Evolutionary conservation across 495 filamentous ascomycete genomes (phyloP).

Genomic region (Talaromyces borbonicus): DNA sequence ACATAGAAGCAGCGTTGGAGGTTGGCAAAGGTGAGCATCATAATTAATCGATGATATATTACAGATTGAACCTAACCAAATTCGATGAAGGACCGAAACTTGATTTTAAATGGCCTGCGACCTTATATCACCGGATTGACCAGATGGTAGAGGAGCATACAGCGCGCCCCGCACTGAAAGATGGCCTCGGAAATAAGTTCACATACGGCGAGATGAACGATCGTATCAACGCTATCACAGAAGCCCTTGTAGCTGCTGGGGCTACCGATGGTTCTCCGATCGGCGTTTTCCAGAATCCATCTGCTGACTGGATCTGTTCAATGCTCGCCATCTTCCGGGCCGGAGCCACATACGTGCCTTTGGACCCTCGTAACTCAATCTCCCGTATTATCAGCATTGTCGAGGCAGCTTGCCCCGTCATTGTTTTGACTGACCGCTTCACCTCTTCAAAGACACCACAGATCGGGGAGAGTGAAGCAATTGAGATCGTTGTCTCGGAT

Average conservation of each 20-base stretch:
- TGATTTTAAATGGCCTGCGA: slow-evolving; percentile 20
- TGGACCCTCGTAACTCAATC: slow-evolving; percentile 32
- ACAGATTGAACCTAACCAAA: slow-evolving; percentile 5
- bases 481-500: slow-evolving; percentile 1
- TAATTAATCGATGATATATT: no score
- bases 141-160: slow-evolving; percentile 11
- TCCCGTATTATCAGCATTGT: slow-evolving; percentile 18
- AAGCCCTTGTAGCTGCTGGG: slow-evolving; percentile 10
- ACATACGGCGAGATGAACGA: slow-evolving; percentile 11
- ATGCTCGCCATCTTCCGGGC: slow-evolving; percentile 41
- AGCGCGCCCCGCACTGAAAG: slow-evolving; percentile 10
- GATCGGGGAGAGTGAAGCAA: slow-evolving; percentile 3
- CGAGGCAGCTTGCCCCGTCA: slow-evolving; percentile 12
- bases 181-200: slow-evolving; percentile 9
- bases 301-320: slow-evolving; percentile 36
- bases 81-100: neutral
- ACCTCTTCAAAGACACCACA: slow-evolving; percentile 4
- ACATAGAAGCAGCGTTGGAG: no score
- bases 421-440: neutral
- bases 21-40: no score
- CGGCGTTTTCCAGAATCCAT: slow-evolving; percentile 16
- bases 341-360: slow-evolving; percentile 41
- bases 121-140: slow-evolving; percentile 26
- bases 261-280: slow-evolving; percentile 17
- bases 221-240: slow-evolving; percentile 12